phyloP scores from a whole-genome alignment of 345 rosid genomes.

The Mercurialis annua region DNA sequence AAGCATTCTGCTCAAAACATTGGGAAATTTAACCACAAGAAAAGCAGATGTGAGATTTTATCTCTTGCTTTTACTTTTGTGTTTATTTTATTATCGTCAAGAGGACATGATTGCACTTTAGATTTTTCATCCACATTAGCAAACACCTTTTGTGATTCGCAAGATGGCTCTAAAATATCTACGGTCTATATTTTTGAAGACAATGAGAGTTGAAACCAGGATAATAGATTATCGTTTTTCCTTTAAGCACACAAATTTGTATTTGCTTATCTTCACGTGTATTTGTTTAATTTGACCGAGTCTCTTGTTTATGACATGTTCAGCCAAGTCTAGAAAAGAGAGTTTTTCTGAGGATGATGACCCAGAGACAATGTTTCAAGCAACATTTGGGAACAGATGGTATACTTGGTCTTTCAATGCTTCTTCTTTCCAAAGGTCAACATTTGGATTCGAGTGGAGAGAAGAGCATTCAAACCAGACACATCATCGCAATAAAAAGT shows the following conservation, averaged over 20 bases:
- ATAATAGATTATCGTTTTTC: too few relatives aligned
- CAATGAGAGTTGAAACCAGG: too few relatives aligned
- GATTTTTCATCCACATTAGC: too few relatives aligned
- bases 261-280: background rate
- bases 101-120: too few relatives aligned
- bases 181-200: too few relatives aligned
- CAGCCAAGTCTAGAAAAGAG: constrained; percentile 47
- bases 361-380: constrained; percentile 39
- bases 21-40: constrained; percentile 34
- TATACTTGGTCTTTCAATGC: constrained; percentile 42
- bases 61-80: background rate
- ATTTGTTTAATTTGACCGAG: background rate
- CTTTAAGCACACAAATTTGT: too few relatives aligned
- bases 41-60: constrained; percentile 41
- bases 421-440: constrained; percentile 28
- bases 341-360: constrained; percentile 41
- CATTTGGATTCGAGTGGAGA: constrained; percentile 58
- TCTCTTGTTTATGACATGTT: constrained; percentile 10
- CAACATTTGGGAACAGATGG: constrained; percentile 49
- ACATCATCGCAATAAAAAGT: constrained; percentile 32
- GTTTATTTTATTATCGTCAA: background rate
- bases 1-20: constrained; percentile 30
- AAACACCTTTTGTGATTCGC: too few relatives aligned
- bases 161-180: too few relatives aligned
- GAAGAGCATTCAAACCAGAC: constrained; percentile 52